Evolutionary conservation across 257 asterid species (phyloP).

Genomic region (Forsythia viridissima): DNA sequence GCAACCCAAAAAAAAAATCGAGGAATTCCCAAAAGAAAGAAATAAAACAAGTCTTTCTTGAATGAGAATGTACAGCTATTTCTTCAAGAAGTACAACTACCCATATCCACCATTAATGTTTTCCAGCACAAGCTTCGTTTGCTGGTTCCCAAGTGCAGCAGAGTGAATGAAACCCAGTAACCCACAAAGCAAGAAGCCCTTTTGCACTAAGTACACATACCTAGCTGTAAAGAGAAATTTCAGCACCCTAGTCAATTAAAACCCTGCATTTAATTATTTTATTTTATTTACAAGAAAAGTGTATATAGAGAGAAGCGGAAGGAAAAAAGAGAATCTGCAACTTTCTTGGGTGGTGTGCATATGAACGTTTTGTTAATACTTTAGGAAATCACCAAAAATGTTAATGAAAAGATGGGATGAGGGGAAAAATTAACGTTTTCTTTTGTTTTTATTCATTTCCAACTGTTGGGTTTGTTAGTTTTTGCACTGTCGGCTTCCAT

Average conservation of each 20-base stretch:
- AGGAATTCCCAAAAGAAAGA: conserved; percentile 18
- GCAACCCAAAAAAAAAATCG: conserved; percentile 9
- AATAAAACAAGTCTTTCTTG: conserved; percentile 21
- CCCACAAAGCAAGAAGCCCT: conserved; percentile 40
- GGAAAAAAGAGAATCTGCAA: conserved; percentile 40
- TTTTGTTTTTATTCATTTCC: conserved; percentile 29
- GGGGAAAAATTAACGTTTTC: conserved; percentile 23
- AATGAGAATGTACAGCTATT: conserved; percentile 30
- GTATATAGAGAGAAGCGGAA: conserved; percentile 1
- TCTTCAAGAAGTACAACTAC: conserved; percentile 35
- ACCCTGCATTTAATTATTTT: conserved; percentile 1
- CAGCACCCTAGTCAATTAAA: conserved; percentile 32
- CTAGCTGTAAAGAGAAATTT: conserved; percentile 35
- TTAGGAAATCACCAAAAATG: conserved; percentile 28
- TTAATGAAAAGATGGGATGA: conserved; percentile 16
- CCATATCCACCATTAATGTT: conserved; percentile 24
- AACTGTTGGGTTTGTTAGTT: conserved; percentile 10
- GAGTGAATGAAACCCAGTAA: conserved; percentile 25
- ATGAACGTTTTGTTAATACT: conserved; percentile 46
- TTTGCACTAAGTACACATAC: conserved; percentile 32
- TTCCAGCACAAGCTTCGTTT: no score
- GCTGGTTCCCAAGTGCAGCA: conserved; percentile 21
- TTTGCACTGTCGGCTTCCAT: not conserved
- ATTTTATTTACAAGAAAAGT: conserved; percentile 12
- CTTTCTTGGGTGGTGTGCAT: conserved; percentile 65